phyloP scores from a whole-genome alignment of 1,139 yeast genomes.

The Chernovozyma sophiae-reginae region DNA sequence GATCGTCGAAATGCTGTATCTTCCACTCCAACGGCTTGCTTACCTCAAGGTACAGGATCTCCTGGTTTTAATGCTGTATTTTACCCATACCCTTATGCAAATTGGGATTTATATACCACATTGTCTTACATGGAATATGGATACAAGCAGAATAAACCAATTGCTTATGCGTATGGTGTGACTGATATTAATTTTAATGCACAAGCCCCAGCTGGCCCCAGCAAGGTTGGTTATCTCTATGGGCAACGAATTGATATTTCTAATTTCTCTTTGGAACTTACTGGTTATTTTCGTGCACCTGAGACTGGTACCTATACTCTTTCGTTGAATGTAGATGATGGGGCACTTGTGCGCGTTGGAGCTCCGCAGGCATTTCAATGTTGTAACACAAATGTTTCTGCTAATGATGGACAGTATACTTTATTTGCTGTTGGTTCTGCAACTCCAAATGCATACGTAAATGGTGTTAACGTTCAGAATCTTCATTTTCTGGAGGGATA shows the following conservation, averaged over 20 bases:
- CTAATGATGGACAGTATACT: conserved; percentile 8
- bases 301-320: conserved; percentile 19
- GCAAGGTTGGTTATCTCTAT: not conserved
- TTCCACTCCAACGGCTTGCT: not conserved
- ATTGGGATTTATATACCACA: not conserved
- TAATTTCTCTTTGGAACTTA: conserved; percentile 16
- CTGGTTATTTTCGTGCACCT: conserved; percentile 19
- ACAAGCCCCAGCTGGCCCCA: not conserved
- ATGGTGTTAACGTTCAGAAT: not conserved
- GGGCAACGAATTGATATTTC: conserved; percentile 11
- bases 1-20: no score
- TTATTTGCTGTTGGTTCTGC: conserved; percentile 8
- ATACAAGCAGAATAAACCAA: not conserved
- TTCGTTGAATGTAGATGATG: conserved; percentile 17
- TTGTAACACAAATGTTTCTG: conserved; percentile 13
- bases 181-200: not conserved
- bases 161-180: not conserved
- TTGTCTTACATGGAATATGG: conserved; percentile 2
- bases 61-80: conserved; percentile 5
- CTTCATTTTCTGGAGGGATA: conserved; percentile 10
- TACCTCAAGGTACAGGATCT: not conserved
- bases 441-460: not conserved
- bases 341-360: conserved; percentile 19
- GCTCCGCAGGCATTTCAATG: conserved; percentile 20
- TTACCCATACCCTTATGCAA: not conserved